phyloP scores from a whole-genome alignment of 108 stramenopile species.

The Cyclostephanos tholiformis region DNA sequence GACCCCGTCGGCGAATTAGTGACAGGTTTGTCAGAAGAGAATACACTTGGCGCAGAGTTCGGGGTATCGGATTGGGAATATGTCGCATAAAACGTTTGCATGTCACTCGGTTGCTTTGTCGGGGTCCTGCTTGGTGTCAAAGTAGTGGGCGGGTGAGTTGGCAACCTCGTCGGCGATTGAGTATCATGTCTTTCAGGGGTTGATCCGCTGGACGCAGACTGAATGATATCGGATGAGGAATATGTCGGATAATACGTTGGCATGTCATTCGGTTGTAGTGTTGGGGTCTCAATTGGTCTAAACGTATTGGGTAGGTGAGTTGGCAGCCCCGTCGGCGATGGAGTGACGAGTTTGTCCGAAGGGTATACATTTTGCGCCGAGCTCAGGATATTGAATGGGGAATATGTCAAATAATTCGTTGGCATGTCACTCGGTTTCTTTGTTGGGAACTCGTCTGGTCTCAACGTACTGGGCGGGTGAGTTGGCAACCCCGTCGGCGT shows the following conservation, averaged over 20 bases:
- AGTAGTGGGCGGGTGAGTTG: not conserved
- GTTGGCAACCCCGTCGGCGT: not conserved
- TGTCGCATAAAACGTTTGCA: too few species aligned
- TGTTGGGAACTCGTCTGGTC: not conserved
- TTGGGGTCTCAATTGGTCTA: not conserved
- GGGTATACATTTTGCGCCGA: too few species aligned
- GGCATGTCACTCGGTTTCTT: not conserved
- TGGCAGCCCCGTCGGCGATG: not conserved
- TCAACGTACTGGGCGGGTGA: not conserved
- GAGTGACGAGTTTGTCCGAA: not conserved
- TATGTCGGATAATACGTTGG: too few species aligned
- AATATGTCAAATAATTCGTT: not conserved
- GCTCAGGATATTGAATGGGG: not conserved
- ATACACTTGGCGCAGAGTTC: too few species aligned
- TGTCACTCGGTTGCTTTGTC: not conserved
- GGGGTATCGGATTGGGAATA: too few species aligned
- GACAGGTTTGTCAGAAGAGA: too few species aligned
- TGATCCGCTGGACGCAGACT: too few species aligned
- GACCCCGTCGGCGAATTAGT: too few species aligned
- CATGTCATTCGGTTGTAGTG: not conserved
- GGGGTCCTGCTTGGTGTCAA: not conserved
- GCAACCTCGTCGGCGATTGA: not conserved
- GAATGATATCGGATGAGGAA: not conserved
- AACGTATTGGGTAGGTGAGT: not conserved
- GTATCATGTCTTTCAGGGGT: not conserved